Conservation (phyloP, 305 asterid species). For the Rubia balearica region DNA sequence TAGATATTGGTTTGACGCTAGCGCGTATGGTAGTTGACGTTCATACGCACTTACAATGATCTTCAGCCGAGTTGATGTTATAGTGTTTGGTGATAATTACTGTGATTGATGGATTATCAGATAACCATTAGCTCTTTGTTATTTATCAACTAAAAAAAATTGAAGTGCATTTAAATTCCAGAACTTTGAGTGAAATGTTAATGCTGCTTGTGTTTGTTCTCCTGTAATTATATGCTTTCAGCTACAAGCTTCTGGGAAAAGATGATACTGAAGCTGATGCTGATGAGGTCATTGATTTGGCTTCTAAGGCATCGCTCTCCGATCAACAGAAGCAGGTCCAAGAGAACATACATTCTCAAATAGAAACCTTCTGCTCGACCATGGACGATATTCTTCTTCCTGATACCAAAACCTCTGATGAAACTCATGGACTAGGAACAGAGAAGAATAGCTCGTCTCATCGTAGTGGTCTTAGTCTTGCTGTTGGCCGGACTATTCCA, state of each 20-base stretch:
- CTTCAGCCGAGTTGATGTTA: neutral
- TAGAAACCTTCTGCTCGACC: constrained; percentile 38
- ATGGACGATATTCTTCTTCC: constrained; percentile 77
- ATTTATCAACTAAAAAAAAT: too few species aligned
- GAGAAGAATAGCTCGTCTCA: constrained; percentile 34
- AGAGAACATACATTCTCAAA: constrained; percentile 75
- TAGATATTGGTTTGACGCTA: neutral
- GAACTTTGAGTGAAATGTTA: neutral
- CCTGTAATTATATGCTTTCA: constrained; percentile 25
- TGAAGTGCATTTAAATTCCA: neutral
- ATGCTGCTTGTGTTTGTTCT: neutral
- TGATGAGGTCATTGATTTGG: constrained; percentile 82
- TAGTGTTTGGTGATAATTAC: neutral
- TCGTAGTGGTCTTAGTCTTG: constrained; percentile 65
- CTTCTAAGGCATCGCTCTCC: constrained; percentile 47
- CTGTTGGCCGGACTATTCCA: constrained; percentile 49
- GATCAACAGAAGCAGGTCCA: constrained; percentile 89
- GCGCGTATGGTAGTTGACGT: constrained; percentile 29
- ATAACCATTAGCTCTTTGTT: neutral
- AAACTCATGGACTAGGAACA: constrained; percentile 25
- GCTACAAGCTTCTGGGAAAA: constrained; percentile 76
- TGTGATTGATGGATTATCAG: neutral
- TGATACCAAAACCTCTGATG: constrained; percentile 26
- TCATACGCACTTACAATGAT: neutral
- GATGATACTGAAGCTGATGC: constrained; percentile 76